Percentiles rank a stretch among this genome's conserved stretches.
Conservation (phyloP, 306 rosid species). For the Oxytropis ochrocephala region DNA sequence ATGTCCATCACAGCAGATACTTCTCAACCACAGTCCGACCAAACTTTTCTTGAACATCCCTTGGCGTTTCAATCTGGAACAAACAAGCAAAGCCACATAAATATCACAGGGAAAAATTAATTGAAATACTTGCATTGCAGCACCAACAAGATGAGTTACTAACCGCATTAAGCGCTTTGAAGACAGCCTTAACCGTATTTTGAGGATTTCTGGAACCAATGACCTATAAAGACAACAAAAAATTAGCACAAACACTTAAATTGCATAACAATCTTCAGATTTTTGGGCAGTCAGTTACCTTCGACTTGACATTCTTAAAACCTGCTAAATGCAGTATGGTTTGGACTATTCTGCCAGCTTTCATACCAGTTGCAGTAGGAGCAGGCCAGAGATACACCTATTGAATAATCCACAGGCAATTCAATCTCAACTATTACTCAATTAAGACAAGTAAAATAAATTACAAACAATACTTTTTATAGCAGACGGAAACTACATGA, state of each 20-base stretch:
- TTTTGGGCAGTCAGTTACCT: conserved; percentile 47
- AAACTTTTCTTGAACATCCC: conserved; percentile 83
- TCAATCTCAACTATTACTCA: background rate
- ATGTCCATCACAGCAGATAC: conserved; percentile 52
- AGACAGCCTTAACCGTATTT: conserved; percentile 82
- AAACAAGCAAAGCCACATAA: background rate
- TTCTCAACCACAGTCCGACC: conserved; percentile 93
- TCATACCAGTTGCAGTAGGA: conserved; percentile 69
- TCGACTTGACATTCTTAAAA: conserved; percentile 83
- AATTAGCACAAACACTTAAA: conserved; percentile 16
- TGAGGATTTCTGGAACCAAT: conserved; percentile 85
- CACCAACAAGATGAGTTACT: conserved; percentile 30
- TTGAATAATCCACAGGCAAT: background rate
- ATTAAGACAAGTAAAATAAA: background rate
- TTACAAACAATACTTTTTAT: background rate
- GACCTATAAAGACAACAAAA: conserved; percentile 41
- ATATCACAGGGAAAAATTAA: background rate
- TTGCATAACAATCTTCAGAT: conserved; percentile 10
- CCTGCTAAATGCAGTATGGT: conserved; percentile 78
- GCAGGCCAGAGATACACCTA: conserved; percentile 99
- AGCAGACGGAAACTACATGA: background rate
- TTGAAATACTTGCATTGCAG: conserved; percentile 1
- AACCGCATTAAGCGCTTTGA: conserved; percentile 87
- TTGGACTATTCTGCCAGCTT: conserved; percentile 83
- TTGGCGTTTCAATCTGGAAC: conserved; percentile 81